Evolutionary conservation across 2,329 filamentous ascomycete genomes (phyloP).

Genomic region (Nigrospora osmanthi): DNA sequence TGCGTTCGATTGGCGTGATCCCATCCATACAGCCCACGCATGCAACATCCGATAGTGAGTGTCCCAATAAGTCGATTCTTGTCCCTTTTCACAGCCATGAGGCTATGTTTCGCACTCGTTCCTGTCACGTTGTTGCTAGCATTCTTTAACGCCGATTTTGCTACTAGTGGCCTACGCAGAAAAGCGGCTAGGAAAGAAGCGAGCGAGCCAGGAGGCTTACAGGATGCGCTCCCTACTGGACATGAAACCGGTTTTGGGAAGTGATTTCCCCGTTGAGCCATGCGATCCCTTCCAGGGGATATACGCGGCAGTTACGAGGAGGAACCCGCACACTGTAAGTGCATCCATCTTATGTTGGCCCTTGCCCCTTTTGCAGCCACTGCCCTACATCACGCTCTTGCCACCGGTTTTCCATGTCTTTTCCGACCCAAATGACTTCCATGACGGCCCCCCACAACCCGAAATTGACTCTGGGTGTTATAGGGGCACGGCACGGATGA

Average conservation of each 20-base stretch:
- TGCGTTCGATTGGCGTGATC: constrained; percentile 51
- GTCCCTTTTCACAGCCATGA: no score
- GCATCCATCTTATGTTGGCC: no score
- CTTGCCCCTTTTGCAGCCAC: no score
- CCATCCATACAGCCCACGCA: constrained; percentile 67
- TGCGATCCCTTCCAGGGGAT: constrained; percentile 60
- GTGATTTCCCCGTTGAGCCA: constrained; percentile 66
- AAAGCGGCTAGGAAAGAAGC: constrained; percentile 45
- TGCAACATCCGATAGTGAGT: constrained; percentile 54
- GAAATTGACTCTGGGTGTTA: no score
- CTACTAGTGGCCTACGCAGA: constrained; percentile 50
- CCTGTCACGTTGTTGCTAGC: no score
- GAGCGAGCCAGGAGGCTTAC: constrained; percentile 52
- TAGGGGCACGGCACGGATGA: constrained; percentile 36
- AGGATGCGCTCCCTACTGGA: constrained; percentile 56
- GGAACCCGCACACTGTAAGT: constrained; percentile 41
- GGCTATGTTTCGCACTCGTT: no score
- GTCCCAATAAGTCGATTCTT: no score
- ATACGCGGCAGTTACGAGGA: constrained; percentile 58
- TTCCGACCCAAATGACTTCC: no score
- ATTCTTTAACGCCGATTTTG: no score
- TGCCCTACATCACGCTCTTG: no score
- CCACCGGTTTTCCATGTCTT: no score
- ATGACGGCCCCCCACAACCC: no score
- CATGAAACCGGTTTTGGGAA: constrained; percentile 50